Conservation (phyloP, 345 rosid genomes). For the Eucalyptus lansdowneana region DNA sequence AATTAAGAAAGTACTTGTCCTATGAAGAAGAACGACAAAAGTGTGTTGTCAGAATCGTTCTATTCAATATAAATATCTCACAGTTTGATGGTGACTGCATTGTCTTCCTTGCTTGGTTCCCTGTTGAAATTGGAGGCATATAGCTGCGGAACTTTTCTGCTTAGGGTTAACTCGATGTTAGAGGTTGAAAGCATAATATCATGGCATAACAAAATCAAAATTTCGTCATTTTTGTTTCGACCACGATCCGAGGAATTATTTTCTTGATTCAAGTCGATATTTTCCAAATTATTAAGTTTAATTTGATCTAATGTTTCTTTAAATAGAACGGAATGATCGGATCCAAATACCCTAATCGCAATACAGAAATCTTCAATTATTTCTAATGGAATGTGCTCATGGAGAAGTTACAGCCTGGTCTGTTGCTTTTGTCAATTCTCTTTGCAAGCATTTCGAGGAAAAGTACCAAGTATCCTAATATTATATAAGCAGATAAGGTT, state of each 20-base stretch:
- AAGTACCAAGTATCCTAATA: not conserved
- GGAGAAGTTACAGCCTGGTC: not conserved
- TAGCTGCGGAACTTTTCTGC: not conserved
- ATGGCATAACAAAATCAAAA: not conserved
- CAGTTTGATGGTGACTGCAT: not conserved
- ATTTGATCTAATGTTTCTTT: not conserved
- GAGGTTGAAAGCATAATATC: not conserved
- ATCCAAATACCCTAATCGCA: not conserved
- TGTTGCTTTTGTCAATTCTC: not conserved
- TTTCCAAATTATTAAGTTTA: not conserved
- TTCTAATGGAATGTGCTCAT: not conserved
- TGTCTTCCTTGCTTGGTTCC: not conserved
- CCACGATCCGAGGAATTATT: not conserved
- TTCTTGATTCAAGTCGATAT: not conserved
- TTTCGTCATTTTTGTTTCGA: not conserved
- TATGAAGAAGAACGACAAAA: not conserved
- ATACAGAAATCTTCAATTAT: not conserved
- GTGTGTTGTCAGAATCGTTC: not conserved
- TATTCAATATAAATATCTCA: not conserved
- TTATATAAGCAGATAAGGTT: not conserved
- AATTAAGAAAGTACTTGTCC: not conserved
- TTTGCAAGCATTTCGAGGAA: not conserved
- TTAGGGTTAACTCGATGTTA: not conserved
- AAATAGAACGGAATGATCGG: rapidly evolving
- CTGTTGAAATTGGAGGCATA: not conserved